Base-by-base conservation (phyloP, 768 basidiomycete species). In the Russula vinacea region DNA sequence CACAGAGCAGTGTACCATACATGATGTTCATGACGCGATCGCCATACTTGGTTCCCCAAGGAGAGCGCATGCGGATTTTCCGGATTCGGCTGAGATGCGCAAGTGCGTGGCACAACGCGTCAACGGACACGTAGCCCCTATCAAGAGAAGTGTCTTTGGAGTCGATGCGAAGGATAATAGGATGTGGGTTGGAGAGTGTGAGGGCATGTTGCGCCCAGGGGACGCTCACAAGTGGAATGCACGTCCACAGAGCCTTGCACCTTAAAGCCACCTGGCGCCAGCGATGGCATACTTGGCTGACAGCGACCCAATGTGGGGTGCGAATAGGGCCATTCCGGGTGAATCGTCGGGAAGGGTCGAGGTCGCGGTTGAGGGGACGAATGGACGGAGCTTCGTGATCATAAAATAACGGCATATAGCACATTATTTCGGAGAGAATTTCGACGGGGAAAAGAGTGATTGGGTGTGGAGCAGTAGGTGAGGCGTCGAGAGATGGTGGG, bases 281-380 rank as follows among this genome's bases (percentile, higher is more conserved):
- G 16, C 32, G 58, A 55, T 33, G 54, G 35, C 66, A 65, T 45
- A 67, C 66, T 13, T 67, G 63, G 14, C 62, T 65, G 9, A 67
- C 66, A 0, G 66, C 66, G 14, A 67, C 58, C 66, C 66, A 67
- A 52, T 65, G 64, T 29, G 64, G 64, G 22, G 64, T 65, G 42
- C 64, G 64, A 40, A 65, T 60, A 55, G 64, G 64, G 8, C 60
- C 49, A 10, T 61, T 19, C 40, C 2, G 47, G 3, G 64, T 65
- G 59, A 44, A 65, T n/a, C 24, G 17, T 13, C 42, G 22, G 14
- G 59, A 61, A 37, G 64, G 64, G 55, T 65, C 64, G 40, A 61
- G 59, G 42, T 61, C 49, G 24, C 33, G 32, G 42, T 45, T 26
- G n/a, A 65, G 64, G 19, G 49, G 59, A 22, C 19, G 58, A 37